These are phyloP conservation scores for Calvatia gigantea DNA, from an alignment of 768 basidiomycete genomes.

Conservation along the genomic window DNA sequence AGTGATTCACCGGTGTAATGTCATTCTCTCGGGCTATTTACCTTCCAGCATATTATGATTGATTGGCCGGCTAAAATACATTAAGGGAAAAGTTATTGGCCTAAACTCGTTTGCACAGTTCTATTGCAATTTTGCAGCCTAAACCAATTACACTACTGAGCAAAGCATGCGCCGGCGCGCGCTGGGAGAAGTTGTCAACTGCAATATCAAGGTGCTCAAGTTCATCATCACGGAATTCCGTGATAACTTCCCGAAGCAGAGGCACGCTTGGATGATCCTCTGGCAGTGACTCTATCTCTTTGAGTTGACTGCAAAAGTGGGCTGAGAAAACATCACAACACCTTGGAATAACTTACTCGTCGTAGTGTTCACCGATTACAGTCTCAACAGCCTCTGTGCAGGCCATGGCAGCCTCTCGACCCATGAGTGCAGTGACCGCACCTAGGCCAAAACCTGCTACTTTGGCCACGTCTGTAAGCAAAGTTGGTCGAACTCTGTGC, in stretches of 20 bases:
- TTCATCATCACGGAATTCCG: conserved; percentile 91
- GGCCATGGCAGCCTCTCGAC: conserved; percentile 95
- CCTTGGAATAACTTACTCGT: conserved; percentile 69
- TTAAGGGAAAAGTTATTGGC: background rate
- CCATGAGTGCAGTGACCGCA: conserved; percentile 79
- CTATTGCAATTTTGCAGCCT: conserved; percentile 89
- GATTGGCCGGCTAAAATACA: background rate
- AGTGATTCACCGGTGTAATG: conserved; percentile 10
- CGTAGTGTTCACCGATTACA: conserved; percentile 96
- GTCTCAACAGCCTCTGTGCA: conserved; percentile 98
- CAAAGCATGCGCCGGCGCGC: conserved; percentile 88
- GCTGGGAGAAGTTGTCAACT: conserved; percentile 82
- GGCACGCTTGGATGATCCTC: conserved; percentile 75
- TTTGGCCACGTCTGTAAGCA: conserved; percentile 82
- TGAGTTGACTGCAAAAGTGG: conserved; percentile 63
- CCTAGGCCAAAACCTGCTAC: conserved; percentile 86
- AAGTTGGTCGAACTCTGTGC: conserved; percentile 80
- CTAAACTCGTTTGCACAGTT: conserved; percentile 80
- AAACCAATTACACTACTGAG: conserved; percentile 80
- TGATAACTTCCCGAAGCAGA: conserved; percentile 65
- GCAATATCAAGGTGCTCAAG: conserved; percentile 92
- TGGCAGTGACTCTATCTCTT: conserved; percentile 61
- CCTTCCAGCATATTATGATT: background rate
- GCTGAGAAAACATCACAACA: conserved; percentile 1
- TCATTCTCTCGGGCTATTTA: background rate